phyloP scores from a whole-genome alignment of 306 rosid species.

The Cucurbita maxima region DNA sequence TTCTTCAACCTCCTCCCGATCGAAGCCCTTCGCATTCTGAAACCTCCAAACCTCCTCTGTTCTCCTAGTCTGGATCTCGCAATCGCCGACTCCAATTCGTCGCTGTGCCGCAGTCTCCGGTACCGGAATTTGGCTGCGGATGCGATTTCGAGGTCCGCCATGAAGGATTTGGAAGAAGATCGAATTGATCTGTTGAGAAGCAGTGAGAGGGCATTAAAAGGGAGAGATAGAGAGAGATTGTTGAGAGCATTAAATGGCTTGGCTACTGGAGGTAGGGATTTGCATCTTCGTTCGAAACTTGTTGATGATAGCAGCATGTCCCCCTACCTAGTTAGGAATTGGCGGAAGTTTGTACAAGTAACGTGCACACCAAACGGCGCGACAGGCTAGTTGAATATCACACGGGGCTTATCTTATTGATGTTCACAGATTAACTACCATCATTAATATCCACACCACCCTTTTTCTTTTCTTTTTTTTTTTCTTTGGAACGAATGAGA shows the following conservation, averaged over 20 bases:
- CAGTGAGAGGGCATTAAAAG: background rate
- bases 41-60: background rate
- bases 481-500: too few species aligned
- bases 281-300: background rate
- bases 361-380: too few species aligned
- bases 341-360: too few species aligned
- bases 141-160: background rate
- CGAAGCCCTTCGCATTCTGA: background rate
- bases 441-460: too few species aligned
- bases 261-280: background rate
- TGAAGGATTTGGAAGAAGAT: background rate
- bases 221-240: background rate
- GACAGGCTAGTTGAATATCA: too few species aligned
- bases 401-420: too few species aligned
- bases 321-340: background rate
- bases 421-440: too few species aligned
- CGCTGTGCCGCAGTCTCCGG: background rate
- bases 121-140: background rate
- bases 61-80: background rate
- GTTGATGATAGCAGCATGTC: background rate
- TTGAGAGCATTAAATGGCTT: background rate
- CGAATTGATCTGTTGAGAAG: background rate
- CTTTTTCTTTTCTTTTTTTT: too few species aligned
- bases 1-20: slow-evolving; percentile 6
- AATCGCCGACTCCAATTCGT: background rate